Conservation (phyloP, 345 rosid species). For the Turritis glabra region DNA sequence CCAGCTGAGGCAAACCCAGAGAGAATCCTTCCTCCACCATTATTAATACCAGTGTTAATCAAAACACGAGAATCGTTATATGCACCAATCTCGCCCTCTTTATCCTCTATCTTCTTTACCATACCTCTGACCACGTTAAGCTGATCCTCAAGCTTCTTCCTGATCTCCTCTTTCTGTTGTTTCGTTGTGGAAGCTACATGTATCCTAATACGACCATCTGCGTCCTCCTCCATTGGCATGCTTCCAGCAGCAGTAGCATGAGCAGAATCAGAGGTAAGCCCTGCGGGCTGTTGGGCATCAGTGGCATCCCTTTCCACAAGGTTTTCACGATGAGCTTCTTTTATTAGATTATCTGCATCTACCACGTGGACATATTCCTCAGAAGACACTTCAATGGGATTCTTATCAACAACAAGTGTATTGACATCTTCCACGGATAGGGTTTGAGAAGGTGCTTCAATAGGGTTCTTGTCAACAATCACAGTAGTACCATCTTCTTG, state of each 20-base stretch:
- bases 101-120: constrained; percentile 82
- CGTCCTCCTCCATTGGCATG: constrained; percentile 46
- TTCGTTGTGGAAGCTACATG: constrained; percentile 58
- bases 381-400: constrained; percentile 42
- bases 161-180: constrained; percentile 61
- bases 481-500: constrained; percentile 39
- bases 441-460: constrained; percentile 38
- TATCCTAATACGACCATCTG: constrained; percentile 52
- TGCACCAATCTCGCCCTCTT: constrained; percentile 58
- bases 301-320: constrained; percentile 41
- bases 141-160: constrained; percentile 78
- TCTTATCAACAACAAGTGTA: constrained; percentile 37
- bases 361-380: constrained; percentile 33
- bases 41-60: constrained; percentile 46
- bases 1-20: constrained; percentile 66
- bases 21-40: constrained; percentile 58
- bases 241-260: constrained; percentile 42
- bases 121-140: constrained; percentile 70
- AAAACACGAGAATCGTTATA: constrained; percentile 40
- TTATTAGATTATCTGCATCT: constrained; percentile 25
- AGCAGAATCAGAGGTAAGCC: constrained; percentile 30
- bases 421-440: constrained; percentile 40
- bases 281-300: constrained; percentile 40
- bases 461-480: constrained; percentile 36
- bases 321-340: constrained; percentile 36